phyloP scores from a whole-genome alignment of 257 asterid species.

The Penstemon davidsonii region DNA sequence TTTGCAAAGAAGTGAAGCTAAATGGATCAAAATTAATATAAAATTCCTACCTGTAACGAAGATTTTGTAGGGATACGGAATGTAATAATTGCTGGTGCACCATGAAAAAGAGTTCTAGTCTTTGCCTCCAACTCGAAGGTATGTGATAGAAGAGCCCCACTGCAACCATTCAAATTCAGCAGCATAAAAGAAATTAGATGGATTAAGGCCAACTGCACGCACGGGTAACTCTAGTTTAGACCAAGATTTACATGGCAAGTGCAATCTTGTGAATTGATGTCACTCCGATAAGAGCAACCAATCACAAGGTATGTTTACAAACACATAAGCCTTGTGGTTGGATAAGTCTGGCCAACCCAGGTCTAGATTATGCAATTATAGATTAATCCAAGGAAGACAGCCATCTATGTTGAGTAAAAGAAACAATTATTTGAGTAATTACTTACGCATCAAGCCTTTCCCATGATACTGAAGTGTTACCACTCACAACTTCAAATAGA shows the following conservation, averaged over 20 bases:
- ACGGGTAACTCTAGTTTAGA: too few relatives aligned
- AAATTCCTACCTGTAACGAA: constrained; percentile 58
- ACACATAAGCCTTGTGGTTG: too few relatives aligned
- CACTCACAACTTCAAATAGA: constrained; percentile 57
- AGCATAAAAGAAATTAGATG: constrained; percentile 21
- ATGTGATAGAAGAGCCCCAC: constrained; percentile 71
- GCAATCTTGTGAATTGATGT: too few relatives aligned
- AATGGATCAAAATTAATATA: not conserved
- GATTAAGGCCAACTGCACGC: constrained; percentile 2
- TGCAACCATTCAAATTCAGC: constrained; percentile 33
- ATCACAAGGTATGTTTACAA: too few relatives aligned
- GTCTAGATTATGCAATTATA: not conserved
- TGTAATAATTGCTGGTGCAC: constrained; percentile 72
- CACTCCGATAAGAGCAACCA: too few relatives aligned
- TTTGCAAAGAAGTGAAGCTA: not conserved
- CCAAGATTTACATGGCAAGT: too few relatives aligned
- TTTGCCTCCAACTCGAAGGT: constrained; percentile 85
- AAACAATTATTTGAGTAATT: not conserved
- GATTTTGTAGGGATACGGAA: constrained; percentile 83
- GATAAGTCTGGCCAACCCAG: too few relatives aligned
- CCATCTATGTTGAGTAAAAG: not conserved
- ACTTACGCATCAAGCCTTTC: constrained; percentile 95
- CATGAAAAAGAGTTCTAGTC: constrained; percentile 51
- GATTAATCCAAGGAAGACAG: not conserved
- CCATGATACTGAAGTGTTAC: constrained; percentile 90